A percentile compares a stretch with the other conserved stretches of the same genome.
Conservation (phyloP, 306 rosid genomes). For the Vigna hirtella region DNA sequence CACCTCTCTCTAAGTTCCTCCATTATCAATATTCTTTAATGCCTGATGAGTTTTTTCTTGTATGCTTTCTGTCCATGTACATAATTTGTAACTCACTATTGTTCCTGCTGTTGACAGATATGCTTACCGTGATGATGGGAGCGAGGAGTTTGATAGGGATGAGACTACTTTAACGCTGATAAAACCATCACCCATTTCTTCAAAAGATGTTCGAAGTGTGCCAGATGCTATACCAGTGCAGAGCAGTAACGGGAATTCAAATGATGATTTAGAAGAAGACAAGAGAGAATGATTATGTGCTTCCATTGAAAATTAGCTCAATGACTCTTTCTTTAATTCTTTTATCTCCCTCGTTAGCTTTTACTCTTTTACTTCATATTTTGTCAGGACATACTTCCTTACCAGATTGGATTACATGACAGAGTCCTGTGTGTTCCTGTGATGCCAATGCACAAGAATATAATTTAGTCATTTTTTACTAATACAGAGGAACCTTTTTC, state of each 20-base stretch:
- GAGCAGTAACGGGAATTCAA: slow-evolving; percentile 53
- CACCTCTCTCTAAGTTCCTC: not conserved
- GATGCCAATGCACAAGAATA: slow-evolving; percentile 10
- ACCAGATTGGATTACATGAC: slow-evolving; percentile 37
- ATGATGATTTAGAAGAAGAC: slow-evolving; percentile 84
- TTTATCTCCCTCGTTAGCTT: slow-evolving; percentile 23
- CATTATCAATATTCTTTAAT: not conserved
- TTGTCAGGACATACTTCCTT: slow-evolving; percentile 29
- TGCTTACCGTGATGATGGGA: slow-evolving; percentile 72
- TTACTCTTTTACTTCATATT: slow-evolving; percentile 11
- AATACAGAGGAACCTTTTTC: slow-evolving; percentile 18
- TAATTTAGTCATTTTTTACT: slow-evolving; percentile 22
- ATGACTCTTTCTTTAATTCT: slow-evolving; percentile 34
- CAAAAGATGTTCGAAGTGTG: slow-evolving; percentile 64
- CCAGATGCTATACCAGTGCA: slow-evolving; percentile 58
- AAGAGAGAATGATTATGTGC: slow-evolving; percentile 63
- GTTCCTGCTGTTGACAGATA: slow-evolving; percentile 59
- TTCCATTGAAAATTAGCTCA: slow-evolving; percentile 26
- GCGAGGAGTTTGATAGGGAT: slow-evolving; percentile 85
- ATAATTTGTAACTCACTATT: slow-evolving; percentile 28
- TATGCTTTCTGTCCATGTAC: slow-evolving; percentile 2
- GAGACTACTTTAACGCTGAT: slow-evolving; percentile 79
- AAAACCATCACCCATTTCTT: slow-evolving; percentile 73
- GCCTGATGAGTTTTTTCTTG: slow-evolving; percentile 7
- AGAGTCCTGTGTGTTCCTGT: slow-evolving; percentile 15